Evolutionary conservation across 768 basidiomycete species (phyloP).

Genomic region (Termitomyces bulborhizus): DNA sequence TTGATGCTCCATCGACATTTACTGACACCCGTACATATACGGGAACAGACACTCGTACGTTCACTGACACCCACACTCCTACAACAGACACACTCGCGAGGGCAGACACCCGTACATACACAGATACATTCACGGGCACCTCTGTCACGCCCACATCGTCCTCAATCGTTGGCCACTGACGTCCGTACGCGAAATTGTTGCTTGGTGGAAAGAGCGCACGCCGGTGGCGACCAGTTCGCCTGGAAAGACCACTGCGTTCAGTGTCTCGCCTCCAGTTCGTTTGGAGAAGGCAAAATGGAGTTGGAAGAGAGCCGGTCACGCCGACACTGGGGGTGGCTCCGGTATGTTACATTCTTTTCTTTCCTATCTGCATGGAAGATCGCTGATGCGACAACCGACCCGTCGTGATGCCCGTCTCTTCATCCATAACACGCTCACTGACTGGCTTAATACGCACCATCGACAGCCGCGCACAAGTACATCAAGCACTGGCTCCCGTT

Average conservation of each 20-base stretch:
- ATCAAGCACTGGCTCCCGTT: conserved; percentile 53
- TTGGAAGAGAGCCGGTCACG: conserved; percentile 5
- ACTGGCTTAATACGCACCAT: conserved; percentile 60
- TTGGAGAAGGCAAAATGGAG: conserved; percentile 35
- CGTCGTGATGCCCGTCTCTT: conserved; percentile 37
- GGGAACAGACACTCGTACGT: conserved; percentile 20
- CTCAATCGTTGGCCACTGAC: conserved; percentile 63
- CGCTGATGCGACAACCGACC: conserved; percentile 38
- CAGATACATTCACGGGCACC: conserved; percentile 28
- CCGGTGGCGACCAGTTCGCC: conserved; percentile 37
- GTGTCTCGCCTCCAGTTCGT: conserved; percentile 34
- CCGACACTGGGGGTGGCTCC: conserved; percentile 45
- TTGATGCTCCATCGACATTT: conserved; percentile 15
- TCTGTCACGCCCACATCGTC: conserved; percentile 48
- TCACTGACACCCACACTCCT: conserved; percentile 26
- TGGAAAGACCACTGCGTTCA: conserved; percentile 30
- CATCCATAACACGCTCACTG: conserved; percentile 43
- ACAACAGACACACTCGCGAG: conserved; percentile 3
- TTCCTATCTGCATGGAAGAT: not conserved
- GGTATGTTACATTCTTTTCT: conserved; percentile 43
- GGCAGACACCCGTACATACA: conserved; percentile 19
- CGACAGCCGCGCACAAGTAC: conserved; percentile 32
- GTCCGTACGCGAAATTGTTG: conserved; percentile 73
- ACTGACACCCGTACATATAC: conserved; percentile 3
- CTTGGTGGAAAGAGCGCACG: conserved; percentile 75